Evolutionary conservation across 352 stramenopile genomes (phyloP), one percentile per base, ranked within the genome.

Genomic region (Globisporangium takayamanum): DNA sequence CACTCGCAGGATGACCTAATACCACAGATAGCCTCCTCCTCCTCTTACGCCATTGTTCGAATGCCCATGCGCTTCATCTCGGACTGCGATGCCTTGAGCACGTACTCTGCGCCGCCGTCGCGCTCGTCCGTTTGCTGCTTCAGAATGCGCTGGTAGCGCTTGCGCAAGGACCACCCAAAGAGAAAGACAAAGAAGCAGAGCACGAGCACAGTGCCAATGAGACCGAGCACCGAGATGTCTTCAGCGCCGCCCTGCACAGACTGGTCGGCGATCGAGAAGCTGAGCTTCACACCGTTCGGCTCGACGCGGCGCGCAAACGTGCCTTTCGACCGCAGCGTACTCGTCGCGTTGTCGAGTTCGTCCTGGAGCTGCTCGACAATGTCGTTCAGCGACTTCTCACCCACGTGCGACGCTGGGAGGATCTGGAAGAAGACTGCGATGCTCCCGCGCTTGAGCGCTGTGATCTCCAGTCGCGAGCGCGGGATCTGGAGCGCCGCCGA

Each of bases 41-140:
- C 20, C 12, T 14, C 16, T 53, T 81, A 84, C 56, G 70, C 55
- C 67, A 76, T 83, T 8, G 67, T 83, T 20, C 62, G 72, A 39
- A 87, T 88, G n/a, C 72, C 73, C 80, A 88, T 89, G 56, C 75
- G 78, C 66, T 87, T 86, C 73, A 88, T 80, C 12, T 73, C 68
- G 4, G 56, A 68, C 11, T 60, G 45, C 18, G 62, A 59, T 7
- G 55, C 50, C 14, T 74, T 56, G 39, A 74, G 50, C 45, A 67
- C 59, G 25, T 42, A 55, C 16, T 60, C 56, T 28, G 53, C 60
- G 41, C 14, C 41, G 8, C 58, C 57, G 46, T 52, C 42, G 3
- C 57, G 55, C 18, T 60, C 45, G 6, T 37, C 22, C 20, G 50
- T 22, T 11, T 69, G 45, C 14, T 62, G 51, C 18, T 74, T 64